Evolutionary conservation across 2,329 filamentous ascomycete genomes (phyloP).

Genomic region (Exophiala bonariae): DNA sequence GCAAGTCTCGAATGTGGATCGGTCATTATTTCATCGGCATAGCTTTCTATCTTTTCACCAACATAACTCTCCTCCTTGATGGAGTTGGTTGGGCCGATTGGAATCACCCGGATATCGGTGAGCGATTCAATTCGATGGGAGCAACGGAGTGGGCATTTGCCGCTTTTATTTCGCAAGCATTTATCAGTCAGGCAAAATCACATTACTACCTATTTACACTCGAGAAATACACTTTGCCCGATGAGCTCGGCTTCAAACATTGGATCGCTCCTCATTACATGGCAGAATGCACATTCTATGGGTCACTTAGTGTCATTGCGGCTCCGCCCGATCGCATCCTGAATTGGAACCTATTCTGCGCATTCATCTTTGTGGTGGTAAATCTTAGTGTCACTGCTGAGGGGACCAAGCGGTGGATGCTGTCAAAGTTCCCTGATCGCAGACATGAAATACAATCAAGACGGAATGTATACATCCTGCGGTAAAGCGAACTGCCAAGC

Average conservation of each 20-base stretch:
- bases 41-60: conserved; percentile 72
- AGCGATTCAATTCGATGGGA: not conserved
- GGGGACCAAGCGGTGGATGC: conserved; percentile 78
- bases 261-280: conserved; percentile 89
- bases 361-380: conserved; percentile 68
- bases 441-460: conserved; percentile 10
- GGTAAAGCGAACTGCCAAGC: too few species aligned
- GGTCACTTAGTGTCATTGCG: conserved; percentile 71
- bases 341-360: conserved; percentile 73
- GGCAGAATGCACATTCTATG: conserved; percentile 81
- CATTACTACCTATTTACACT: conserved; percentile 69
- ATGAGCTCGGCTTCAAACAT: conserved; percentile 67
- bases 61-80: conserved; percentile 81
- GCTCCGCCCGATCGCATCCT: conserved; percentile 61
- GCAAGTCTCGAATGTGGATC: conserved; percentile 78
- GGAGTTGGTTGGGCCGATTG: conserved; percentile 48
- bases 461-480: too few species aligned
- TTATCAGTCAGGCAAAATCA: conserved; percentile 67
- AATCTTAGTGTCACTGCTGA: conserved; percentile 82
- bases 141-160: conserved; percentile 33
- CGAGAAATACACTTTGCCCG: conserved; percentile 80
- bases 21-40: conserved; percentile 80
- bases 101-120: not conserved
- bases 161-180: conserved; percentile 67
- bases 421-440: conserved; percentile 59